Evolutionary conservation across 192 early-diverging fungal species (phyloP), one percentile per base, ranked within the genome.

Genomic region (Hyaloraphidium curvatum): DNA sequence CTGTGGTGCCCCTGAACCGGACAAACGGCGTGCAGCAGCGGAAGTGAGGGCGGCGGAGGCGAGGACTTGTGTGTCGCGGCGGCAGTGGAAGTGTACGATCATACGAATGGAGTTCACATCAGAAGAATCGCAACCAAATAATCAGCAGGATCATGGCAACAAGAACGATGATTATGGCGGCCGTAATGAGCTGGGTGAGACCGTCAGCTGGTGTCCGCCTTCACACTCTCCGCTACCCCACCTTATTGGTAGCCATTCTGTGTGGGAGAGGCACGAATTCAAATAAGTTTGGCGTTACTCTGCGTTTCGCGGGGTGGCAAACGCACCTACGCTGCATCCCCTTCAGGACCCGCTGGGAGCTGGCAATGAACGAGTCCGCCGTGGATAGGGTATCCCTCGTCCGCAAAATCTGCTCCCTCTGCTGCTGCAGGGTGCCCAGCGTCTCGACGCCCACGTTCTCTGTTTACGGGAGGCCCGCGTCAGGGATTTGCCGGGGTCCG

Each of bases 381-480:
- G 56, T 63, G 23, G 57, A 59, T 16, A 77, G 59, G 3, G 79
- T 78, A 70, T 94, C 83, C 55, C 83, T 69, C 22, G 89, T 86
- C 40, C 80, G 67, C 23, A 83, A 59, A 58, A 97, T 89, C 53
- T 91, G 87, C 62, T 97, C 87, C 29, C 94, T 59, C 63, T 97
- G 94, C 26, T 81, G 70, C 51, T 84, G 73, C 58, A 95, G 60
- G 54, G 81, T 80, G 13, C 77, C 75, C 51, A 97, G 66, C 17
- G 91, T 91, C 28, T 72, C 75, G 28, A 84, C 83, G 2, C 90
- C 93, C 26, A 89, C 68, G 5, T 70, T 58, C 67, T 97, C 93
- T 62, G n/a, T n/a, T n/a, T n/a, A n/a, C n/a, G n/a, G n/a, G n/a
- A n/a, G n/a, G n/a, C n/a, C n/a, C n/a, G n/a, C n/a, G n/a, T n/a